A percentile compares a stretch with the other conserved stretches of the same genome.
These are phyloP conservation scores for Euphrasia arctica DNA, from an alignment of 305 asterid species.

Conservation along the genomic window DNA sequence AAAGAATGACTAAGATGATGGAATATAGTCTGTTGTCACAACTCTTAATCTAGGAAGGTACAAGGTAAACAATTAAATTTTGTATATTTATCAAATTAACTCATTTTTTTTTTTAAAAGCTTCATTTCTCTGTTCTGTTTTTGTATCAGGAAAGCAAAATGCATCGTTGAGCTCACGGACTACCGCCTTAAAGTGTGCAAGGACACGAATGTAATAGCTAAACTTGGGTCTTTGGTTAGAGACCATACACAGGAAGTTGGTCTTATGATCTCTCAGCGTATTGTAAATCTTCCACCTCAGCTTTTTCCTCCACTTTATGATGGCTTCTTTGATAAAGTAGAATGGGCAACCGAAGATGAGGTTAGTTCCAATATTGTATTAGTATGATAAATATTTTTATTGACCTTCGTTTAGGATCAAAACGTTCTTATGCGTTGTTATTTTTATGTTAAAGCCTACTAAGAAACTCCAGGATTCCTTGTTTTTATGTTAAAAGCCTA, in stretches of 20 bases:
- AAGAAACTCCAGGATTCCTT: slow-evolving; percentile 65
- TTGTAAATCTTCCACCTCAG: slow-evolving; percentile 92
- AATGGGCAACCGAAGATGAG: slow-evolving; percentile 98
- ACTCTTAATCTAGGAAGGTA: slow-evolving; percentile 81
- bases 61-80: slow-evolving; percentile 48
- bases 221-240: slow-evolving; percentile 47
- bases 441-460: slow-evolving; percentile 57
- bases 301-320: slow-evolving; percentile 89
- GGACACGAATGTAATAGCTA: slow-evolving; percentile 36
- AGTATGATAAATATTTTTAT: slow-evolving; percentile 1
- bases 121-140: slow-evolving; percentile 18
- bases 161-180: slow-evolving; percentile 62
- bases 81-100: slow-evolving; percentile 6
- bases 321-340: slow-evolving; percentile 76
- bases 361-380: slow-evolving; percentile 36
- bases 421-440: slow-evolving; percentile 25
- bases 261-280: slow-evolving; percentile 76
- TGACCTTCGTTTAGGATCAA: too few species aligned
- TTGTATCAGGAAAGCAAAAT: slow-evolving; percentile 46
- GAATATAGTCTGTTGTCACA: slow-evolving; percentile 58
- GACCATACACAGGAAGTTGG: slow-evolving; percentile 53
- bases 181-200: slow-evolving; percentile 56
- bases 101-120: background rate
- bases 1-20: slow-evolving; percentile 81
- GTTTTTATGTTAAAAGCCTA: too few species aligned